phyloP scores from a whole-genome alignment of 2,329 filamentous ascomycete species.

The Passalora sequoiae region DNA sequence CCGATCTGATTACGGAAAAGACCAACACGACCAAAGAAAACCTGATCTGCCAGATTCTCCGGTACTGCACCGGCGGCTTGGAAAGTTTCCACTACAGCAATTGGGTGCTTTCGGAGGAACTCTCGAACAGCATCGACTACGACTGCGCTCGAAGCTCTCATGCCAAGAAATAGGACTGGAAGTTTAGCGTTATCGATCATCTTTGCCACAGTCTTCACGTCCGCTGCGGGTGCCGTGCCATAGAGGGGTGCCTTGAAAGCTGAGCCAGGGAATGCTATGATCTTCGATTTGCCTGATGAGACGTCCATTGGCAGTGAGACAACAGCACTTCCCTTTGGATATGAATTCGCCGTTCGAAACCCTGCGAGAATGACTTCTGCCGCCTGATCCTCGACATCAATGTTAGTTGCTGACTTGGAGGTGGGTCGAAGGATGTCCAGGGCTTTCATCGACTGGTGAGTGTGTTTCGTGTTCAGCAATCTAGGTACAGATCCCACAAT shows the following conservation, averaged over 20 bases:
- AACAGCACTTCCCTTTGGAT: slow-evolving; percentile 42
- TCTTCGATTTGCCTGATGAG: slow-evolving; percentile 37
- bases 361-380: slow-evolving; percentile 46
- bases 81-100: slow-evolving; percentile 49
- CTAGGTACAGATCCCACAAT: slow-evolving; percentile 46
- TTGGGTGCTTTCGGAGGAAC: slow-evolving; percentile 39
- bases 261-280: slow-evolving; percentile 37
- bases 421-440: slow-evolving; percentile 43
- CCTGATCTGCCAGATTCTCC: slow-evolving; percentile 38
- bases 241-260: slow-evolving; percentile 41
- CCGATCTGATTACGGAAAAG: slow-evolving; percentile 48
- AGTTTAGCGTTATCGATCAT: slow-evolving; percentile 33
- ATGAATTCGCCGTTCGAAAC: slow-evolving; percentile 40
- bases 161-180: slow-evolving; percentile 46
- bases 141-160: slow-evolving; percentile 38
- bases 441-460: slow-evolving; percentile 45
- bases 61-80: slow-evolving; percentile 47
- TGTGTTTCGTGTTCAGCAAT: slow-evolving; percentile 42
- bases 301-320: slow-evolving; percentile 46
- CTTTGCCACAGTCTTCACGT: slow-evolving; percentile 34
- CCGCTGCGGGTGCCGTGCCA: slow-evolving; percentile 36
- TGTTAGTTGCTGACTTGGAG: slow-evolving; percentile 40
- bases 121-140: slow-evolving; percentile 41
- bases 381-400: slow-evolving; percentile 46
- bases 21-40: slow-evolving; percentile 47